Conservation (phyloP, 352 stramenopile genomes). For the Saprolegnia parasitica region DNA sequence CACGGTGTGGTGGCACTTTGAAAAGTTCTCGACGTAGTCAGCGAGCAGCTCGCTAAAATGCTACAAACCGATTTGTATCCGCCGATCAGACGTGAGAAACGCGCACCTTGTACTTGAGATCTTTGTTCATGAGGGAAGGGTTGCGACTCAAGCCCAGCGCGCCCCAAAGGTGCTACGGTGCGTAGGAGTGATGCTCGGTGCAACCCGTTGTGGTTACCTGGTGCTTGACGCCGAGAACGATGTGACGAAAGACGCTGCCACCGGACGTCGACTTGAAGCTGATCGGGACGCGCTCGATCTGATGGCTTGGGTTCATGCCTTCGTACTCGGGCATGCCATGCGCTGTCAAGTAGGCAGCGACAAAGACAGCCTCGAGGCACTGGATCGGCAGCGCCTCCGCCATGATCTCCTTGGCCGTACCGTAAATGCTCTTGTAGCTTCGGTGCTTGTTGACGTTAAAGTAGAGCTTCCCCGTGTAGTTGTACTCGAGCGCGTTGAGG, state of each 20-base stretch:
- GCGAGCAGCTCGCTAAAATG: conserved; percentile 66
- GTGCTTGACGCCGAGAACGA: conserved; percentile 68
- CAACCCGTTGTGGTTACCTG: conserved; percentile 29
- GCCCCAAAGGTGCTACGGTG: conserved; percentile 62
- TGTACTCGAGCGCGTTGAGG: conserved; percentile 76
- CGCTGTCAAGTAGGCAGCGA: conserved; percentile 73
- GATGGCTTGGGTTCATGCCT: conserved; percentile 15
- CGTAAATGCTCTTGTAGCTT: conserved; percentile 84
- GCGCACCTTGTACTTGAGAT: conserved; percentile 57
- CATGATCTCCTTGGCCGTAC: conserved; percentile 82
- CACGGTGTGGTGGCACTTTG: conserved; percentile 57
- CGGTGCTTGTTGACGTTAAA: conserved; percentile 86
- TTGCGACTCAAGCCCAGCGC: conserved; percentile 77
- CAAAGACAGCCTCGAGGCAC: conserved; percentile 84
- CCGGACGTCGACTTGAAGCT: conserved; percentile 80
- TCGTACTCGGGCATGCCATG: conserved; percentile 39
- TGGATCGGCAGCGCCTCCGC: conserved; percentile 81
- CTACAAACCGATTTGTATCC: neutral
- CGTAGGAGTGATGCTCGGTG: neutral
- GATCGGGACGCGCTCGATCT: conserved; percentile 51
- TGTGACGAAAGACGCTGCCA: conserved; percentile 64
- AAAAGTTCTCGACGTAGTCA: conserved; percentile 64
- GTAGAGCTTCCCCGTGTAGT: conserved; percentile 83
- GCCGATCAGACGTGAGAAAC: neutral
- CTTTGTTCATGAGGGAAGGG: conserved; percentile 82